These are phyloP conservation scores for Echinochloa phyllopogon DNA, from an alignment of 176 grass and related monocot species.

Conservation along the genomic window DNA sequence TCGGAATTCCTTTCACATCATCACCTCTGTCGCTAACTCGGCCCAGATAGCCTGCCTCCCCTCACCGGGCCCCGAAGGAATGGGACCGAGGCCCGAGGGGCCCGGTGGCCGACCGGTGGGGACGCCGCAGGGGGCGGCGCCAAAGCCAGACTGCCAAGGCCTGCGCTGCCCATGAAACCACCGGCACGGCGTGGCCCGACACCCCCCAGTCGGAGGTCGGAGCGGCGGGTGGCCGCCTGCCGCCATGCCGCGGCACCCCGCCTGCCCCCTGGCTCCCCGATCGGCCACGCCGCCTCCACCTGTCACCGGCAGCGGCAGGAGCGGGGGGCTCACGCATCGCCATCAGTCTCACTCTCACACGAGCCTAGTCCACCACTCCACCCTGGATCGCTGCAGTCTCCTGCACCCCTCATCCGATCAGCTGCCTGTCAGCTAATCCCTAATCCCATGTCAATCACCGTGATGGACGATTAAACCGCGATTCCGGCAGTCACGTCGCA, in stretches of 20 bases:
- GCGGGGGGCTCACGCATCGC: background rate
- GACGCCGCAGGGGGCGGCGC: background rate
- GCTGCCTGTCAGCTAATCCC: background rate
- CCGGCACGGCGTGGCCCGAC: conserved; percentile 1
- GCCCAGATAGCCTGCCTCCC: too few relatives aligned
- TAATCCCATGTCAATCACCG: background rate
- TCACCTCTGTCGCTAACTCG: too few relatives aligned
- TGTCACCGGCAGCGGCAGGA: background rate
- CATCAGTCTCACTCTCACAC: background rate
- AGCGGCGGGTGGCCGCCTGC: conserved; percentile 2
- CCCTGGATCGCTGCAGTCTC: conserved; percentile 6
- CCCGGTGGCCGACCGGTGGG: too few relatives aligned
- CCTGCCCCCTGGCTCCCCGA: conserved; percentile 19
- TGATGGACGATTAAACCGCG: background rate
- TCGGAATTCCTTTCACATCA: too few relatives aligned
- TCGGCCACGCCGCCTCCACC: conserved; percentile 13
- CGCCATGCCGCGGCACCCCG: conserved; percentile 10
- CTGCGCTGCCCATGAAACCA: conserved; percentile 23
- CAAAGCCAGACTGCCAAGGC: conserved; percentile 9
- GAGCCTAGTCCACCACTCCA: background rate
- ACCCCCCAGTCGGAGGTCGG: too few relatives aligned
- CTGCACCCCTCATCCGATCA: background rate
- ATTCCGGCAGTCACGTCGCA: background rate
- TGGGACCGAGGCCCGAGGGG: too few relatives aligned
- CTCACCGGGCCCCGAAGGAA: too few relatives aligned